Evolutionary conservation across 768 basidiomycete species (phyloP).

Genomic region (Psilocybe sp.): DNA sequence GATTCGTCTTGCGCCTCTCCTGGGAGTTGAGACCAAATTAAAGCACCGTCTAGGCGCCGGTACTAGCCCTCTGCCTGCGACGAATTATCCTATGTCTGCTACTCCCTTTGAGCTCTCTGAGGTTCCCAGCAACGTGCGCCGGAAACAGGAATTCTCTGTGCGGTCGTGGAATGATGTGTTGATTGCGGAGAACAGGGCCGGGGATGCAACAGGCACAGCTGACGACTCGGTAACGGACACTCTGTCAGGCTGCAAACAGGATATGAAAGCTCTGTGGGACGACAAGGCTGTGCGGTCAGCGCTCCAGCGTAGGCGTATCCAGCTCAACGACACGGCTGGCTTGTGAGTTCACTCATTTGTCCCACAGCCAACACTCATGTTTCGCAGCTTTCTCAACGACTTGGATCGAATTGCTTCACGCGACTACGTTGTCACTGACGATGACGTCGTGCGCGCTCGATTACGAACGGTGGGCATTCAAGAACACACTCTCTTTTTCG

Average conservation of each 20-base stretch:
- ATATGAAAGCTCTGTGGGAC: conserved; percentile 62
- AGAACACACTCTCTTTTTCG: conserved; percentile 54
- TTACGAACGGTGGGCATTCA: conserved; percentile 72
- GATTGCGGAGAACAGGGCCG: conserved; percentile 18
- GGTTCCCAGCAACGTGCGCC: conserved; percentile 18
- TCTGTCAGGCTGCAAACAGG: conserved; percentile 58
- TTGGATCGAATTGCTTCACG: conserved; percentile 60
- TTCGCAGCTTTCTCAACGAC: conserved; percentile 62
- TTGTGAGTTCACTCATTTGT: conserved; percentile 46
- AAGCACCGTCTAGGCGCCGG: conserved; percentile 56
- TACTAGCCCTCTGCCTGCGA: conserved; percentile 33
- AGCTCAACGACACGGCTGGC: conserved; percentile 60
- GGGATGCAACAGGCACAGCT: conserved; percentile 4
- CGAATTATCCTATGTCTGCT: conserved; percentile 32
- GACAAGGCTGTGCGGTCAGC: conserved; percentile 51
- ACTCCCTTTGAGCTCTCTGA: conserved; percentile 43
- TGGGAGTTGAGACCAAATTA: conserved; percentile 59
- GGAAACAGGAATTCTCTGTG: conserved; percentile 47
- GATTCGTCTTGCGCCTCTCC: conserved; percentile 61
- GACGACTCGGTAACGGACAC: conserved; percentile 37
- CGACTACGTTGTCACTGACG: conserved; percentile 64
- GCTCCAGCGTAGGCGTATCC: conserved; percentile 43
- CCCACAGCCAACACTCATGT: neutral
- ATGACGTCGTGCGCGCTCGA: conserved; percentile 71
- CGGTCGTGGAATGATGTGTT: conserved; percentile 52